A percentile compares a stretch with the other conserved stretches of the same genome.
phyloP scores from a whole-genome alignment of 2,329 filamentous ascomycete species.

The Neonectria sp. region DNA sequence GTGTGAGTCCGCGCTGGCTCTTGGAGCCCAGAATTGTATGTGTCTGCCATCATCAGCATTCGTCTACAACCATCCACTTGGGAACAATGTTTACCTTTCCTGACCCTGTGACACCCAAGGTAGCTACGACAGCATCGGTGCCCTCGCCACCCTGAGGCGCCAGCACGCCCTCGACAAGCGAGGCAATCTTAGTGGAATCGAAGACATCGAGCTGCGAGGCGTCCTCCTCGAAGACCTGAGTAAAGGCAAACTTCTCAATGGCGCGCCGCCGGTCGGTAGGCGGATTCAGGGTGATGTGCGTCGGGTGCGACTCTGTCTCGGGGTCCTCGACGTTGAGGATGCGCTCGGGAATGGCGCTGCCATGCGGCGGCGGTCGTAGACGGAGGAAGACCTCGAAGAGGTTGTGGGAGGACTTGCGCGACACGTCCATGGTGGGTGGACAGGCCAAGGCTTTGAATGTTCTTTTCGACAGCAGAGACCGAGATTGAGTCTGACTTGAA shows the following conservation, averaged over 20 bases:
- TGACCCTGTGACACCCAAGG: conserved; percentile 93
- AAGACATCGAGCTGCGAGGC: conserved; percentile 91
- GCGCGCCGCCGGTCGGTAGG: conserved; percentile 89
- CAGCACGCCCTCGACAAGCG: conserved; percentile 86
- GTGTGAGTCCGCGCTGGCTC: conserved; percentile 88
- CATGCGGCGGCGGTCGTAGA: conserved; percentile 77
- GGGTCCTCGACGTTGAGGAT: conserved; percentile 84
- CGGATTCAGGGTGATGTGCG: conserved; percentile 83
- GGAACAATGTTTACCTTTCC: conserved; percentile 79
- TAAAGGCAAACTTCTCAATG: conserved; percentile 95
- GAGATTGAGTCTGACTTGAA: conserved; percentile 3
- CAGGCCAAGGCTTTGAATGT: not conserved
- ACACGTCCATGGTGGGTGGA: conserved; percentile 55
- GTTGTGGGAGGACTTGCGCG: conserved; percentile 59
- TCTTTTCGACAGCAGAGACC: not conserved
- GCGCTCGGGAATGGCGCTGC: conserved; percentile 67
- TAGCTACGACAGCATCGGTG: conserved; percentile 91
- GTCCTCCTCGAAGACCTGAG: conserved; percentile 90
- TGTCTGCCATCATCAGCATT: conserved; percentile 69
- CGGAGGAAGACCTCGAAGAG: conserved; percentile 95
- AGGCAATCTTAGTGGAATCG: conserved; percentile 80
- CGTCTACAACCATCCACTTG: conserved; percentile 11
- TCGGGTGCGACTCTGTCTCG: conserved; percentile 63
- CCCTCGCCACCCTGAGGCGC: conserved; percentile 81
- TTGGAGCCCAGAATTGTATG: conserved; percentile 95